phyloP scores from a whole-genome alignment of 116 monocot genomes.

The Zostera marina region DNA sequence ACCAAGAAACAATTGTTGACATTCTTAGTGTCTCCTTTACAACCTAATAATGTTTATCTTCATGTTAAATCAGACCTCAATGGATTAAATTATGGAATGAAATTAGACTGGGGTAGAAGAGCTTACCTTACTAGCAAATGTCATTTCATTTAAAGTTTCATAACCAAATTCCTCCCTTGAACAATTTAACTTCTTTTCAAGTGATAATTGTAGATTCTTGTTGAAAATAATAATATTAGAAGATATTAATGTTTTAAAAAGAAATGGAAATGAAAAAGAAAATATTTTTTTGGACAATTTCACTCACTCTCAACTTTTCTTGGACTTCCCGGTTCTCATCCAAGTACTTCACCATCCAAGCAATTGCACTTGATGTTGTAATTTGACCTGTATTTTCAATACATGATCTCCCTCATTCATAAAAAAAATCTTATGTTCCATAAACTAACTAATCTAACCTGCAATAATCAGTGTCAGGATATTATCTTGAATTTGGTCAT shows the following conservation, averaged over 20 bases:
- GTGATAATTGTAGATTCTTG: slow-evolving; percentile 22
- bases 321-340: slow-evolving; percentile 57
- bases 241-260: not conserved
- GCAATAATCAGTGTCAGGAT: slow-evolving; percentile 80
- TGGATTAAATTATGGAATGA: not conserved
- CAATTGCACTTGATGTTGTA: slow-evolving; percentile 63
- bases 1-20: slow-evolving; percentile 85
- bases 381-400: slow-evolving; percentile 38
- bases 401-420: not conserved
- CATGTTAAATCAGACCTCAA: not conserved
- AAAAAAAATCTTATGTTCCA: too few species aligned
- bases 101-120: not conserved
- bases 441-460: slow-evolving; percentile 15
- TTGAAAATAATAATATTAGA: not conserved
- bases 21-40: slow-evolving; percentile 73
- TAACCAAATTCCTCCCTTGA: slow-evolving; percentile 13
- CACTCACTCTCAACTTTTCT: slow-evolving; percentile 42
- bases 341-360: slow-evolving; percentile 85
- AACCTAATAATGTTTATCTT: slow-evolving; percentile 22
- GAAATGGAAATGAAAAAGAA: not conserved
- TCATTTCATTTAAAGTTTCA: slow-evolving; percentile 45
- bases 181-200: slow-evolving; percentile 1
- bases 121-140: slow-evolving; percentile 47
- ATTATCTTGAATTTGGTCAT: slow-evolving; percentile 54
- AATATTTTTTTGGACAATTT: not conserved